phyloP scores from a whole-genome alignment of 179 eudicot species.

The Silene vulgaris region DNA sequence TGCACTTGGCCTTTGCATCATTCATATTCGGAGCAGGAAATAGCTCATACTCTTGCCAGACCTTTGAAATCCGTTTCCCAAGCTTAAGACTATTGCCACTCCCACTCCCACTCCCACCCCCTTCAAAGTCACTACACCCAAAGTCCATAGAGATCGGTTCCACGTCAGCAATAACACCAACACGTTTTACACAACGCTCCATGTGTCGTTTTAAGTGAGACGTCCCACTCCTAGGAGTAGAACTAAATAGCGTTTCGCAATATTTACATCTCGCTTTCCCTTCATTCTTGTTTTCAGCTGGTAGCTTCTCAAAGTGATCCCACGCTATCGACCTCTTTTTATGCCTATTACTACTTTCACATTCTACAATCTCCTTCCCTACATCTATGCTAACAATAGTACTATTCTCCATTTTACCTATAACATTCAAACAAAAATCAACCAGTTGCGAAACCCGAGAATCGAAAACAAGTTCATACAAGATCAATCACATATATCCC shows the following conservation, averaged over 20 bases:
- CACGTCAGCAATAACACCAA: slow-evolving; percentile 25
- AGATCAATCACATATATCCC: neutral
- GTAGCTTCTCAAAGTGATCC: slow-evolving; percentile 52
- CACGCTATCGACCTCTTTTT: slow-evolving; percentile 45
- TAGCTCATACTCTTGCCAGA: slow-evolving; percentile 45
- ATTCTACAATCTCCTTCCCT: slow-evolving; percentile 37
- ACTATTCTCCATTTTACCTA: slow-evolving; percentile 34
- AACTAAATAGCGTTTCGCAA: slow-evolving; percentile 36
- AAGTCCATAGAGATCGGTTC: slow-evolving; percentile 36
- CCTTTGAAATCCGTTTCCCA: slow-evolving; percentile 42
- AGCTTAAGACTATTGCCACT: slow-evolving; percentile 21
- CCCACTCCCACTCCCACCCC: neutral
- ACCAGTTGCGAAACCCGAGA: neutral
- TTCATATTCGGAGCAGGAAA: slow-evolving; percentile 38
- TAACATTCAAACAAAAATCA: slow-evolving; percentile 1
- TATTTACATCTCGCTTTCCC: slow-evolving; percentile 45
- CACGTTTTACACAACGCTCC: slow-evolving; percentile 43
- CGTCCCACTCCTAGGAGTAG: slow-evolving; percentile 51
- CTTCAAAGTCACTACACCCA: slow-evolving; percentile 31
- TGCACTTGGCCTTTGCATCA: slow-evolving; percentile 47
- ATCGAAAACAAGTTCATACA: neutral
- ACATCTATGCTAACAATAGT: slow-evolving; percentile 28
- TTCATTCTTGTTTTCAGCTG: slow-evolving; percentile 31
- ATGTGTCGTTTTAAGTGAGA: slow-evolving; percentile 49
- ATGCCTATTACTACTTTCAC: slow-evolving; percentile 34